Conservation (phyloP, 176 grass and related monocot genomes). For the Phyllostachys edulis region DNA sequence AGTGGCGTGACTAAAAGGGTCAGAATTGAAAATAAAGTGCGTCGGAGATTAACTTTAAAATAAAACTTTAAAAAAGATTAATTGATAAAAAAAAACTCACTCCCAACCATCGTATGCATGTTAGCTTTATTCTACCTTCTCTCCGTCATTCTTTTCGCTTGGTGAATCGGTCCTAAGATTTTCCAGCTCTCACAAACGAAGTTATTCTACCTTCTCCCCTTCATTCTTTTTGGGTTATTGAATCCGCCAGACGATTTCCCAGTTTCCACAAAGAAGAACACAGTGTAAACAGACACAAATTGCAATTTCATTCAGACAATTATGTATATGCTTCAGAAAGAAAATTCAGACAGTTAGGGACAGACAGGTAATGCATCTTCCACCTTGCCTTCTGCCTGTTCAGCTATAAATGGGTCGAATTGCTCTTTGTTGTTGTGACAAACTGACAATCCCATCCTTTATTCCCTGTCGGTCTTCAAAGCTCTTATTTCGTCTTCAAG, state of each 20-base stretch:
- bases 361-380: background rate
- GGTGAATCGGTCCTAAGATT: background rate
- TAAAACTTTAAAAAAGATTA: no score
- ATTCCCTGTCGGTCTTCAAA: slow-evolving; percentile 18
- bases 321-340: background rate
- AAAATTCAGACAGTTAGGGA: background rate
- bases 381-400: background rate
- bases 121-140: slow-evolving; percentile 33
- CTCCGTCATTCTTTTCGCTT: slow-evolving; percentile 23
- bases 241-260: background rate
- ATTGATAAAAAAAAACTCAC: no score
- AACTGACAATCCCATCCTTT: slow-evolving; percentile 6
- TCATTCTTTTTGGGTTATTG: background rate
- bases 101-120: slow-evolving; percentile 30
- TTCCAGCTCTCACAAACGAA: background rate
- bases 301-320: background rate
- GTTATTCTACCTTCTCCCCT: background rate
- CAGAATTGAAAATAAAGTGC: no score
- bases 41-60: no score
- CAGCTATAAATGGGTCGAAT: background rate
- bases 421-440: background rate
- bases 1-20: no score
- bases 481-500: slow-evolving; percentile 5
- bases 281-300: background rate
- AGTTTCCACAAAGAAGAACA: background rate